Evolutionary conservation across 78 protist genomes (phyloP), one percentile per base, ranked within the genome.

Genomic region (Dictyostelium capitatum): DNA sequence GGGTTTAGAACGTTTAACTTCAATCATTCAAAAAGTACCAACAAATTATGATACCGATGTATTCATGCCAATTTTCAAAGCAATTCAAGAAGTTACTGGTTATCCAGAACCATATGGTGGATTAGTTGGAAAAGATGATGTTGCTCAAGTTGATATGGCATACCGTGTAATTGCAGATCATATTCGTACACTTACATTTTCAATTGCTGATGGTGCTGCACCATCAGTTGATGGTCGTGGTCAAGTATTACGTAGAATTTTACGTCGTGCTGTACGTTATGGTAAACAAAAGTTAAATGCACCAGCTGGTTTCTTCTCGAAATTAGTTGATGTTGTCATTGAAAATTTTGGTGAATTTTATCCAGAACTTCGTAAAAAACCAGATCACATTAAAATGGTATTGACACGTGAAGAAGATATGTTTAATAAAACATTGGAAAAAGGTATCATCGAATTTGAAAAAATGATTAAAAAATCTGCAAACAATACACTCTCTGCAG

Each of bases 161-260:
- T 99, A 99, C 96, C 98, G 99, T 62, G 99, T 99, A 37, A 94
- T 99, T 64, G 99, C 99, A 25, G 99, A 99, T 80, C 99, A 99
- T 96, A 95, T 98, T 83, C 98, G 99, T 93, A 98, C 99, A 17
- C 94, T 99, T 59, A 74, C 97, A 32, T 91, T 98, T 65, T 97
- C 99, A 23, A 79, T 99, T 70, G 56, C 99, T n/a, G 99, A 99
- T 83, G 99, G 99, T 73, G 99, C 98, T 2, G 79, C 82, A 4
- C 99, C 99, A n/a, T 83, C 81, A 30, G 72, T 64, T 25, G 97
- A 78, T 65, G 97, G 98, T 23, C 80, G 99, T 43, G 98, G 97
- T 79, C 98, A 97, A 80, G 99, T 99, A 23, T 94, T 99, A 25
- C 97, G 99, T 47, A 98, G 99, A 50, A 92, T 99, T 47, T 82